These are phyloP conservation scores for Arthrobotrys sinensis DNA, from an alignment of 2,329 filamentous ascomycete species.

Conservation along the genomic window DNA sequence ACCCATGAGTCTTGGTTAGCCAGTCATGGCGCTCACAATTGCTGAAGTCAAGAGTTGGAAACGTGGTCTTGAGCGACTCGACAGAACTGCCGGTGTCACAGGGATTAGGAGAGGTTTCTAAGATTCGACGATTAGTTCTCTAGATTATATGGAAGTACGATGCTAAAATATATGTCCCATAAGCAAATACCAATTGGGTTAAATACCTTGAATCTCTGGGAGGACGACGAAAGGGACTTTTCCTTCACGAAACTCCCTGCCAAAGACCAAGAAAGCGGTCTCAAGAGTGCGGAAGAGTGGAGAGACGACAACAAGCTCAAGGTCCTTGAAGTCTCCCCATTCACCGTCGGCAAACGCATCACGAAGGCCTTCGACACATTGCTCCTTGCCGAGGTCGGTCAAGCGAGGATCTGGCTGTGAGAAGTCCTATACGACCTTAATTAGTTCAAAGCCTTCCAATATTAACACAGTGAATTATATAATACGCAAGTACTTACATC, in stretches of 20 bases:
- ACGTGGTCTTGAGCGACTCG: constrained; percentile 17
- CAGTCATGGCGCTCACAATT: constrained; percentile 53
- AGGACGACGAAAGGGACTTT: constrained; percentile 28
- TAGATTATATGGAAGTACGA: not conserved
- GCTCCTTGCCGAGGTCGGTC: constrained; percentile 46
- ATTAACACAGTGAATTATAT: too few relatives aligned
- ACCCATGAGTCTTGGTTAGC: constrained; percentile 49
- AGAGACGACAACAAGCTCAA: constrained; percentile 47
- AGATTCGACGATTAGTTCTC: not conserved
- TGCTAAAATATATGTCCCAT: not conserved
- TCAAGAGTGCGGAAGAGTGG: constrained; percentile 54
- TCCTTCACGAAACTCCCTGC: constrained; percentile 30
- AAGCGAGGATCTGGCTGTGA: constrained; percentile 50
- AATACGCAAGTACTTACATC: constrained; percentile 38
- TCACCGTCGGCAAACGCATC: constrained; percentile 51
- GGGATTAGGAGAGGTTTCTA: constrained; percentile 52
- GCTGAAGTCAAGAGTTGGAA: constrained; percentile 40
- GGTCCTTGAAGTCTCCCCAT: constrained; percentile 48
- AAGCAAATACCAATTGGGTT: not conserved
- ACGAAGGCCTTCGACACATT: constrained; percentile 45
- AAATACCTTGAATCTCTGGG: constrained; percentile 50
- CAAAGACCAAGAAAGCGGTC: constrained; percentile 44
- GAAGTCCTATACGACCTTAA: constrained; percentile 41
- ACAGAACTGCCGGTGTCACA: constrained; percentile 51
- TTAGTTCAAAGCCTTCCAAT: not conserved